Evolutionary conservation across 2,329 filamentous ascomycete genomes (phyloP), one percentile per base, ranked within the genome.

Genomic region (Colletotrichum coccodes): DNA sequence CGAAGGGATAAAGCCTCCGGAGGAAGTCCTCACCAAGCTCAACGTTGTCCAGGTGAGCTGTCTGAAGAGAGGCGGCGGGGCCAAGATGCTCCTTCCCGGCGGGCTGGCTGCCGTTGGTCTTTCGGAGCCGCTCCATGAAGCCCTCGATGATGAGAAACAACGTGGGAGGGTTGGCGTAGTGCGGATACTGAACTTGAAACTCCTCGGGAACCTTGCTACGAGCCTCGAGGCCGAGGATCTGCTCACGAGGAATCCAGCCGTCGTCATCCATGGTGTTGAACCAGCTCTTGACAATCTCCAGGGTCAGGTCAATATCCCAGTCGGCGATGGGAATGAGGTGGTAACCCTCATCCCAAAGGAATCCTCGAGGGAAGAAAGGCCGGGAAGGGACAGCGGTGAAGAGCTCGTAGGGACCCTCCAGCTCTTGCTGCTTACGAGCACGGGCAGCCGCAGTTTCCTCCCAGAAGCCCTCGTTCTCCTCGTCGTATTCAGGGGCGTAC

Each of bases 271-370:
- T 97, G 21, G 97, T 88, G 72, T 91, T 94, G 83, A 97, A 97
- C 96, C 96, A 99, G 80, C 94, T 97, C 82, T 92, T 93, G 71
- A 98, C 88, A 72, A 99, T 94, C 71, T 98, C 94, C 34, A 92
- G 83, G 3, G 93, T 91, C 59, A 98, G 86, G 76, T 98, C 95
- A 60, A 94, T 89, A 77, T 99, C 96, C 93, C 95, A 99, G 72
- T 99, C 95, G 23, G 94, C 88, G 61, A 99, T 91, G 2, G 95
- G 95, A 54, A 97, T 84, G 40, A 99, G 85, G 76, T 99, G 96
- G 81, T 98, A 99, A 0, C 96, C 96, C 79, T 99, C 96, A 75
- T 99, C 96, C 96, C 96, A 99, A 4, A 98, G 86, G 79, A 99
- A 99, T 1, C 96, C 96, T 70, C 96, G 89, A 1, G 96, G 96